These are phyloP conservation scores for Cadophora sp. DNA, from an alignment of 2,329 filamentous ascomycete species.

Conservation along the genomic window DNA sequence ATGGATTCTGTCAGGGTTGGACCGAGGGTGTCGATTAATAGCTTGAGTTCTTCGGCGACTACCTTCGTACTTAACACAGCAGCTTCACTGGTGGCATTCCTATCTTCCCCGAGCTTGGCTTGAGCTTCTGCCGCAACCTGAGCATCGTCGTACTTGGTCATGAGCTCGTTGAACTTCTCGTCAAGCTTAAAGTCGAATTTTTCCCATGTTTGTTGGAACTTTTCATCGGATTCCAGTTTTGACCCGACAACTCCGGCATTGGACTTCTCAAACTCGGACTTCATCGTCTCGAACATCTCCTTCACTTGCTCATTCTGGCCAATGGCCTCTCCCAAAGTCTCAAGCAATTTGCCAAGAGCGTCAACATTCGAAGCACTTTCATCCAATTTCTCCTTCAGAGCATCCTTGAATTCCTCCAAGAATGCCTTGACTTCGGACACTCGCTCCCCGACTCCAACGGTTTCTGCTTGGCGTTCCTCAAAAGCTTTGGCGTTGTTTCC, in stretches of 20 bases:
- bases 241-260: slow-evolving; percentile 79
- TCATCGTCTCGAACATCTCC: slow-evolving; percentile 77
- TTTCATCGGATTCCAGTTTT: slow-evolving; percentile 85
- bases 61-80: slow-evolving; percentile 77
- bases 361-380: slow-evolving; percentile 77
- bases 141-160: slow-evolving; percentile 88
- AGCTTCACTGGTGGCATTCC: slow-evolving; percentile 74
- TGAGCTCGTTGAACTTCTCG: slow-evolving; percentile 75
- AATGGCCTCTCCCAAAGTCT: slow-evolving; percentile 69
- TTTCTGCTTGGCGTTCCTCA: slow-evolving; percentile 84
- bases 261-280: slow-evolving; percentile 85
- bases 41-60: slow-evolving; percentile 85
- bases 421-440: slow-evolving; percentile 80
- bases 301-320: slow-evolving; percentile 70
- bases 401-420: slow-evolving; percentile 78
- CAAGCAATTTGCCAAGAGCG: slow-evolving; percentile 72
- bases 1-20: slow-evolving; percentile 80
- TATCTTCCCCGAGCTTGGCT: slow-evolving; percentile 74
- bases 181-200: slow-evolving; percentile 63
- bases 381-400: slow-evolving; percentile 78
- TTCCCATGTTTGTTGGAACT: slow-evolving; percentile 66
- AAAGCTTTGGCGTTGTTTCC: slow-evolving; percentile 79
- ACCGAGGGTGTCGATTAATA: slow-evolving; percentile 85
- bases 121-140: slow-evolving; percentile 77
- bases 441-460: slow-evolving; percentile 76